Evolutionary conservation across 768 basidiomycete genomes (phyloP).

Genomic region (Ramaria sp.): DNA sequence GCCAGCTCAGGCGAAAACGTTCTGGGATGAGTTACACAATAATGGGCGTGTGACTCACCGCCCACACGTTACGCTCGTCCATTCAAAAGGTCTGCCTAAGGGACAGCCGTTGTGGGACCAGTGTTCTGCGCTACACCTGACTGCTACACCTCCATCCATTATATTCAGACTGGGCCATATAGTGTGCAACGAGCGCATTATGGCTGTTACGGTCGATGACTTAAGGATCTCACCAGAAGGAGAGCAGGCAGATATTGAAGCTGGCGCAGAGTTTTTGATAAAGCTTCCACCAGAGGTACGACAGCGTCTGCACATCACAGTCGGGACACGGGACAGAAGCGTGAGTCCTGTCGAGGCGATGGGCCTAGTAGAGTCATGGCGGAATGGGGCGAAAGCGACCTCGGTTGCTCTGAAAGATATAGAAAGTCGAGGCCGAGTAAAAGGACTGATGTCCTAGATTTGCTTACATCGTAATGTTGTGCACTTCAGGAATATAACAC

Average conservation of each 20-base stretch:
- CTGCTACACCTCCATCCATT: constrained; percentile 41
- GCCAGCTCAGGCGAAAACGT: constrained; percentile 20
- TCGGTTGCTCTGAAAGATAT: constrained; percentile 1
- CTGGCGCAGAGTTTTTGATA: constrained; percentile 33
- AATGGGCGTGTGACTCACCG: constrained; percentile 38
- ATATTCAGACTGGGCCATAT: constrained; percentile 48
- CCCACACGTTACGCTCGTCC: constrained; percentile 86
- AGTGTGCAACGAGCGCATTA: constrained; percentile 68
- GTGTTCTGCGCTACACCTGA: constrained; percentile 35
- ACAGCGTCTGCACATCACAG: constrained; percentile 69
- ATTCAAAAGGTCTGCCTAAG: constrained; percentile 38
- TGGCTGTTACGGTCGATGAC: constrained; percentile 68
- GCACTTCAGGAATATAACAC: too few relatives aligned
- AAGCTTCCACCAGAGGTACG: constrained; percentile 36
- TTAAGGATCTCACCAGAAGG: constrained; percentile 28
- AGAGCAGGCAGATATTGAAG: constrained; percentile 26
- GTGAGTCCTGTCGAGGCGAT: constrained; percentile 63
- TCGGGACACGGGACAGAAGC: constrained; percentile 51
- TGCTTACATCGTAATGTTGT: too few relatives aligned
- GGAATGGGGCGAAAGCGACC: constrained; percentile 3
- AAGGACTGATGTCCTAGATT: constrained; percentile 17
- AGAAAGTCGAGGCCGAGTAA: constrained; percentile 18
- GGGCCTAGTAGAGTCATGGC: constrained; percentile 47
- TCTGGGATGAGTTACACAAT: constrained; percentile 41
- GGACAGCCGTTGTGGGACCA: constrained; percentile 37